Evolutionary conservation across 179 eudicot species (phyloP).

Genomic region (Beta macrorhiza): DNA sequence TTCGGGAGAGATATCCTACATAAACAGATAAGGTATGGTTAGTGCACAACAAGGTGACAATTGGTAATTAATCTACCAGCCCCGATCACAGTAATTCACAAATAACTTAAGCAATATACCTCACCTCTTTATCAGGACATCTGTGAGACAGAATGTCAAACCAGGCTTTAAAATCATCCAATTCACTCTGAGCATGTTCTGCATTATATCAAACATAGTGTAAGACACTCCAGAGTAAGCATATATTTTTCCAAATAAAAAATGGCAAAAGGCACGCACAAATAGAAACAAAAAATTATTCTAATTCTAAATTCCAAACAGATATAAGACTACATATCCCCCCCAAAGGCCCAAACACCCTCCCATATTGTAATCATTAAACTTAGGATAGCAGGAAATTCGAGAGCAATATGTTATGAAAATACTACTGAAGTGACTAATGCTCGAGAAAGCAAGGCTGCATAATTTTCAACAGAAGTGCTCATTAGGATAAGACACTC

Average conservation of each 20-base stretch:
- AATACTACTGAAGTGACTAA: too few species aligned
- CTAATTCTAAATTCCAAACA: too few species aligned
- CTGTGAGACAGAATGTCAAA: slow-evolving; percentile 47
- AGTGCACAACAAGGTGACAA: not conserved
- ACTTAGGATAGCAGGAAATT: too few species aligned
- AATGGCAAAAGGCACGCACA: not conserved
- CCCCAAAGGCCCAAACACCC: too few species aligned
- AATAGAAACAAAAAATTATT: too few species aligned
- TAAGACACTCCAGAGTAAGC: not conserved
- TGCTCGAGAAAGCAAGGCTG: too few species aligned
- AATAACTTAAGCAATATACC: slow-evolving; percentile 18
- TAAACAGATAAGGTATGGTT: slow-evolving; percentile 4
- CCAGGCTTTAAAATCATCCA: slow-evolving; percentile 54
- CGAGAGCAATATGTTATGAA: too few species aligned
- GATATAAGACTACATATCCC: too few species aligned
- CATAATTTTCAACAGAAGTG: too few species aligned
- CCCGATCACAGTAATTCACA: not conserved
- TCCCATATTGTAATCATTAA: too few species aligned
- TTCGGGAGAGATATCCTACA: slow-evolving; percentile 40
- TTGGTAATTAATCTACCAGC: not conserved
- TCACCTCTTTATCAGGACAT: slow-evolving; percentile 48
- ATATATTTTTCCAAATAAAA: too few species aligned
- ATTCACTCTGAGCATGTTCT: slow-evolving; percentile 53
- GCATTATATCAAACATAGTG: slow-evolving; percentile 29
- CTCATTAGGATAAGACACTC: too few species aligned